Conservation (phyloP, 1,284 basidiomycete genomes). For the Golubevia pallescens region DNA sequence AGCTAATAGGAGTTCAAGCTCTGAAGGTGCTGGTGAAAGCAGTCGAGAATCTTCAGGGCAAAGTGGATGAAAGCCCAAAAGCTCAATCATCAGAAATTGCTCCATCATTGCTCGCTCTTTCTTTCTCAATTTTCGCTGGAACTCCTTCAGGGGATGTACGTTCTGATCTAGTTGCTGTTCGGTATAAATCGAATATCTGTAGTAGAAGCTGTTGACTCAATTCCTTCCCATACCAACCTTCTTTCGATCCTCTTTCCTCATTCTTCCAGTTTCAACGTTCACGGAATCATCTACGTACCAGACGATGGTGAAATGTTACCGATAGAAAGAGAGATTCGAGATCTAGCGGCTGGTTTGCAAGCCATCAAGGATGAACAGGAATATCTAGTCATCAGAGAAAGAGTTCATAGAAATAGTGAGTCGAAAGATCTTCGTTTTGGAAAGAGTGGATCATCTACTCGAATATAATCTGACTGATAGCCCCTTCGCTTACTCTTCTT, state of each 20-base stretch:
- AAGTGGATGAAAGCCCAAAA: no score
- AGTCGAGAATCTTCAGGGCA: no score
- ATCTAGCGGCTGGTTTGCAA: constrained; percentile 53
- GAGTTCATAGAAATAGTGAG: constrained; percentile 60
- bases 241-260: not conserved
- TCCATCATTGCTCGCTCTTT: no score
- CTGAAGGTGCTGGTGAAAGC: no score
- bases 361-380: constrained; percentile 61
- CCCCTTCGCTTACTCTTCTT: not conserved
- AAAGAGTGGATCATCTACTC: not conserved
- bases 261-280: constrained; percentile 53
- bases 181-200: no score
- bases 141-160: no score
- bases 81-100: no score
- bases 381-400: constrained; percentile 58
- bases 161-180: no score
- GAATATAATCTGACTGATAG: constrained; percentile 4
- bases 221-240: not conserved
- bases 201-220: not conserved
- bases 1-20: no score
- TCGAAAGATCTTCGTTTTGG: constrained; percentile 8
- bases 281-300: constrained; percentile 61
- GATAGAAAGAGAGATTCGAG: constrained; percentile 56
- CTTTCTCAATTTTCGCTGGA: no score
- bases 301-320: constrained; percentile 62